Percentiles rank a stretch among this genome's conserved stretches.
Conservation (phyloP, 2,329 filamentous ascomycete genomes). For the Fusarium phyllophilum region DNA sequence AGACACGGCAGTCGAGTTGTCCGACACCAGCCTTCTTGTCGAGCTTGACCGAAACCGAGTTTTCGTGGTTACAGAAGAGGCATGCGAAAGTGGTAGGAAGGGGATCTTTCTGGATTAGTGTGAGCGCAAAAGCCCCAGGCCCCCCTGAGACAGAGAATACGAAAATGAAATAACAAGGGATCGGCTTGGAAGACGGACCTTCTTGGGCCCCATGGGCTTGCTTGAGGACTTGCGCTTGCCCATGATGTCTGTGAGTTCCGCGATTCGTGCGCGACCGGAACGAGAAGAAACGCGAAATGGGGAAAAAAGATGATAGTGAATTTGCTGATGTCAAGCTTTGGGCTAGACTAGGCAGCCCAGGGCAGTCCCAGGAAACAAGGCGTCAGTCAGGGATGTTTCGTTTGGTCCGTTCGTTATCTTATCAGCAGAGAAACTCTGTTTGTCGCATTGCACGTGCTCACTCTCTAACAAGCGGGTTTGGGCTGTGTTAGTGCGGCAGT, state of each 20-base stretch:
- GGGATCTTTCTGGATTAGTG: slow-evolving; percentile 67
- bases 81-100: slow-evolving; percentile 90
- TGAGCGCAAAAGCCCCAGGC: slow-evolving; percentile 6
- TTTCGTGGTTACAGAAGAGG: slow-evolving; percentile 98
- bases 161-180: slow-evolving; percentile 1
- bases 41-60: slow-evolving; percentile 87
- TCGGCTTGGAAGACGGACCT: slow-evolving; percentile 61
- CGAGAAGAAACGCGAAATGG: slow-evolving; percentile 19
- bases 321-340: slow-evolving; percentile 42
- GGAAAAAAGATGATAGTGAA: slow-evolving; percentile 27
- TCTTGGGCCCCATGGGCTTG: slow-evolving; percentile 84
- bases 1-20: slow-evolving; percentile 88
- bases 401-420: slow-evolving; percentile 37
- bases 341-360: slow-evolving; percentile 7
- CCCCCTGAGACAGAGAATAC: neutral
- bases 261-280: slow-evolving; percentile 32
- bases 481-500: slow-evolving; percentile 9
- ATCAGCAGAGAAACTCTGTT: slow-evolving; percentile 22
- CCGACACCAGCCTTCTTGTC: slow-evolving; percentile 94
- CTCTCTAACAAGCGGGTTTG: neutral
- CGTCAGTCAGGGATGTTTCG: slow-evolving; percentile 26
- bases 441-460: slow-evolving; percentile 39
- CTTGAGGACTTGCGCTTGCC: slow-evolving; percentile 95
- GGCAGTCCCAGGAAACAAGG: slow-evolving; percentile 18
- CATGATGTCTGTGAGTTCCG: slow-evolving; percentile 57